Evolutionary conservation across 2,329 filamentous ascomycete genomes (phyloP).

Genomic region (Lachnellula subtilissima): DNA sequence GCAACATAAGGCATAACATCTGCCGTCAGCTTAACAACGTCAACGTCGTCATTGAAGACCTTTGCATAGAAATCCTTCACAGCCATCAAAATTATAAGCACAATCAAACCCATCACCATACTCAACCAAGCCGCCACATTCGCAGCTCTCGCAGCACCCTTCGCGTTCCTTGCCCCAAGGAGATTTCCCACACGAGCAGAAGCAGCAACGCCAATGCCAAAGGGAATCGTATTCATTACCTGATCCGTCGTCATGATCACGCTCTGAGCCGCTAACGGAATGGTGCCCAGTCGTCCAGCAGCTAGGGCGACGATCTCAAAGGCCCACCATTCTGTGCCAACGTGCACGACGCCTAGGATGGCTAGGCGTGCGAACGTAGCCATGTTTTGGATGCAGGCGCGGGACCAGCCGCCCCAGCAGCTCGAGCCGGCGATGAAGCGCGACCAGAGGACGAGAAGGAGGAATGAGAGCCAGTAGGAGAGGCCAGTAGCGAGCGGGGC

Average conservation of each 20-base stretch:
- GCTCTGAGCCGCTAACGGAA: conserved; percentile 74
- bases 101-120: conserved; percentile 60
- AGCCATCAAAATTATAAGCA: conserved; percentile 64
- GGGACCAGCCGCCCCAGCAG: conserved; percentile 74
- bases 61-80: conserved; percentile 69
- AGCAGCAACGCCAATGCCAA: conserved; percentile 78
- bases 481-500: conserved; percentile 79
- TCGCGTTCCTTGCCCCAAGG: conserved; percentile 62
- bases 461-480: conserved; percentile 80
- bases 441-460: conserved; percentile 69
- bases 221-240: conserved; percentile 74
- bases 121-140: conserved; percentile 72
- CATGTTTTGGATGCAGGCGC: conserved; percentile 60
- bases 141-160: conserved; percentile 65
- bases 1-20: conserved; percentile 81
- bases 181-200: conserved; percentile 76
- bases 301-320: conserved; percentile 86
- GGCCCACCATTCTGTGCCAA: conserved; percentile 92
- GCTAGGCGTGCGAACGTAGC: conserved; percentile 70
- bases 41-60: conserved; percentile 74
- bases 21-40: conserved; percentile 67
- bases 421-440: conserved; percentile 64
- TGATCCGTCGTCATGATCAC: conserved; percentile 90
- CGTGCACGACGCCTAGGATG: conserved; percentile 71
- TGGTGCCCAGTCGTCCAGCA: conserved; percentile 73